Conservation (phyloP, 257 asterid genomes). For the Solanum corneliomulleri region DNA sequence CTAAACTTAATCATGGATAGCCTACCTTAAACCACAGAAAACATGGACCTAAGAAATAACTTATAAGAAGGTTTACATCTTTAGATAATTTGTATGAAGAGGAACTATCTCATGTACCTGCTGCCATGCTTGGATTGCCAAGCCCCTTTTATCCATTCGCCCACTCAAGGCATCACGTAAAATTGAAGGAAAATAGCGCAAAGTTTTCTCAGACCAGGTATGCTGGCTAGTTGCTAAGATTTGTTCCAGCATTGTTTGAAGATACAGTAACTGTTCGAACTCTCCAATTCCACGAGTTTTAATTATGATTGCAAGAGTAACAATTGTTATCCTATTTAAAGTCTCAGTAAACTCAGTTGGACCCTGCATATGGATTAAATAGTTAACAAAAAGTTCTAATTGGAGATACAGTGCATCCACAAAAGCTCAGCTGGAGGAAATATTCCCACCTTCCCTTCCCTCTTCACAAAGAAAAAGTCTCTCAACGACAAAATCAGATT, state of each 20-base stretch:
- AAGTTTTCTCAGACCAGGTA: conserved; percentile 98
- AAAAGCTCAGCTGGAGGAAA: conserved; percentile 3
- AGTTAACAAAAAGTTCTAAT: conserved; percentile 10
- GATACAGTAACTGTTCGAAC: conserved; percentile 78
- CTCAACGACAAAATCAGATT: conserved; percentile 85
- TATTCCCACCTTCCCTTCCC: conserved; percentile 80
- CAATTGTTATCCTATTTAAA: conserved; percentile 69
- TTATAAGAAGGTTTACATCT: neutral
- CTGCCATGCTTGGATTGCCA: conserved; percentile 92
- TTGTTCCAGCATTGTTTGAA: conserved; percentile 93
- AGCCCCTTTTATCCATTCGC: conserved; percentile 72
- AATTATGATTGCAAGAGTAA: conserved; percentile 78
- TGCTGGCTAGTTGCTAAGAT: conserved; percentile 89
- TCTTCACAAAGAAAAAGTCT: conserved; percentile 81
- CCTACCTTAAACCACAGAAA: neutral
- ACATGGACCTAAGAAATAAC: neutral
- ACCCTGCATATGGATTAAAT: conserved; percentile 50
- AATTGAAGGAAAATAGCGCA: conserved; percentile 78
- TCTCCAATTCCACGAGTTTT: conserved; percentile 97
- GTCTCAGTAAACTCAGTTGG: conserved; percentile 98
- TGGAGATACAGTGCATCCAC: conserved; percentile 10
- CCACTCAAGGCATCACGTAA: conserved; percentile 81
- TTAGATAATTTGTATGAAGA: neutral
- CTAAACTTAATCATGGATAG: neutral
- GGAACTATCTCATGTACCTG: conserved; percentile 34